phyloP scores from a whole-genome alignment of 2,329 filamentous ascomycete genomes.

The Chrysoporthe deuterocubensis region DNA sequence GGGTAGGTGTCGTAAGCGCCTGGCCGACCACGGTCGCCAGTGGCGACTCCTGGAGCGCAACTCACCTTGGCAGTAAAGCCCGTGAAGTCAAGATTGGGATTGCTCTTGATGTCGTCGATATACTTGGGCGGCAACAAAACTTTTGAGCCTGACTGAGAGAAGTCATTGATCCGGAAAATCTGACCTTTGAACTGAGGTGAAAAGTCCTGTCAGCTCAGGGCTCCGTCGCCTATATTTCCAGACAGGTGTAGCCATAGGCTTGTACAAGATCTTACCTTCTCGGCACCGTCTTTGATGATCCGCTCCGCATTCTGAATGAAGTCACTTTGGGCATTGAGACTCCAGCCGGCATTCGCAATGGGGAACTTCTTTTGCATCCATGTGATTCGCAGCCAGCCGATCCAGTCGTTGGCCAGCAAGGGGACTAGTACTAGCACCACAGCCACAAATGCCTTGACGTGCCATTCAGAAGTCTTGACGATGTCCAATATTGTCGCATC shows the following conservation, averaged over 20 bases:
- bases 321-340: slow-evolving; percentile 5
- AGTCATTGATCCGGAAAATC: slow-evolving; percentile 14
- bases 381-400: not conserved
- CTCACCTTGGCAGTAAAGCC: slow-evolving; percentile 6
- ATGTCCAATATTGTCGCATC: not conserved
- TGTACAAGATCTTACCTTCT: not conserved
- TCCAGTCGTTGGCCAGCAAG: slow-evolving; percentile 4
- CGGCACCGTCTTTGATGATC: slow-evolving; percentile 1
- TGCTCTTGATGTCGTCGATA: slow-evolving; percentile 12
- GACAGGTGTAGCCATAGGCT: too few species aligned
- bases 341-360: slow-evolving; percentile 8
- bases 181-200: slow-evolving; percentile 7
- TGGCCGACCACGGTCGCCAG: too few species aligned
- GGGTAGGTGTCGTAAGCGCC: too few species aligned
- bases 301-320: slow-evolving; percentile 5
- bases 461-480: slow-evolving; percentile 3
- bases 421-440: not conserved
- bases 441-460: slow-evolving; percentile 1
- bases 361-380: slow-evolving; percentile 16
- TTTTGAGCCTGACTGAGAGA: slow-evolving; percentile 15
- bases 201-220: not conserved
- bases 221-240: too few species aligned
- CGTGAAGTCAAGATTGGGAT: slow-evolving; percentile 4
- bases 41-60: not conserved
- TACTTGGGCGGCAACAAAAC: slow-evolving; percentile 9